Base-by-base conservation (phyloP, 2,329 filamentous ascomycete species). In the Lecanoromycetidae sp. region DNA sequence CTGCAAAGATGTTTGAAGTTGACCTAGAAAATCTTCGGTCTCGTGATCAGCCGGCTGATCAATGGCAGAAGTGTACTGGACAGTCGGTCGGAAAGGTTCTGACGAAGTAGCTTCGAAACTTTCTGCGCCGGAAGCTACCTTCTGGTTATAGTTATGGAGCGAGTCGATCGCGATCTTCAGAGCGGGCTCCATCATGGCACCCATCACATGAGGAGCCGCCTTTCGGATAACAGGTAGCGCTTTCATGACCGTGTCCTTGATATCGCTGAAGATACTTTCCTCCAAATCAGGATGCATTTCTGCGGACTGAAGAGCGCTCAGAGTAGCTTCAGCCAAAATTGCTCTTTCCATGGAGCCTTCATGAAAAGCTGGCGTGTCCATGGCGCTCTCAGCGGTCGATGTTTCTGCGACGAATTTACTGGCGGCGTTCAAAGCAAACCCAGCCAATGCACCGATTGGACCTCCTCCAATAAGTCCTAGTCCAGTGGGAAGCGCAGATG, bases 221-320 rank as follows among this genome's bases (percentile, higher is more conserved):
- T 44, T 50, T 6, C 33, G 30, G 26, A 50, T 40, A n/a, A 44
- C 32, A 22, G 51, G 51, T 12, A 46, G 41, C 19, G 44, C 43
- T 46, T 49, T 49, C 42, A 41, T 39, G 15, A 45, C 48, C 26
- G 33, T 25, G n/a, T 48, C 40, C 27, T 45, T 48, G 26, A 55
- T 55, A 22, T 49, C 48, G 25, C 32, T 39, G 43, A 53, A 55
- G 27, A 55, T 54, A 29, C 53, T 49, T 36, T 49, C 45, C 25
- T 52, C 43, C 12, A 45, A 19, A 10, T 39, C 38, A 29, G 19
- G 32, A 37, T 29, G 32, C 9, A 47, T 3, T 10, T 39, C 32
- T 13, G 13, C 27, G 12, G 46, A 39, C 22, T 49, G 35, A n/a
- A 54, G 35, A 51, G 51, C 48, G 19, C 30, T 45, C 35, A 54